Conservation (phyloP, 139 green algal species). For the Chlorella sp. region DNA sequence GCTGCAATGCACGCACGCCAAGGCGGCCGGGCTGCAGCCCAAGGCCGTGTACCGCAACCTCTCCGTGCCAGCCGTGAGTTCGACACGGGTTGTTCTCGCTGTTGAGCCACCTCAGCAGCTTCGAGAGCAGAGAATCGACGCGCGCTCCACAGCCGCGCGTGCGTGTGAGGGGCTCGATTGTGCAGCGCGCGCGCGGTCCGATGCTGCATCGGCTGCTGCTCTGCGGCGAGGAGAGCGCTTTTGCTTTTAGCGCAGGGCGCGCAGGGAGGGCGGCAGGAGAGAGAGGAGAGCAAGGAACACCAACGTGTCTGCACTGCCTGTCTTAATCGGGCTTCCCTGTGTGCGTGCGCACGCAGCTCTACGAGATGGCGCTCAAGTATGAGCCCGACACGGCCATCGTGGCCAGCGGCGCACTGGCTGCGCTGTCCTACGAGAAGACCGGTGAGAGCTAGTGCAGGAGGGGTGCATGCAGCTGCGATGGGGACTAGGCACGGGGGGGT, state of each 20-base stretch:
- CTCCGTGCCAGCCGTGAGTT: slow-evolving; percentile 60
- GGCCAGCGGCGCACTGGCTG: slow-evolving; percentile 65
- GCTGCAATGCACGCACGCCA: too few species aligned
- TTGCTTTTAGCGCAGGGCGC: too few species aligned
- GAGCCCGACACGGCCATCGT: slow-evolving; percentile 68
- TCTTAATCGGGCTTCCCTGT: background rate
- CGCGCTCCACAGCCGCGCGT: too few species aligned
- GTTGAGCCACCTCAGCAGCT: background rate
- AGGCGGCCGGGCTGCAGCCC: slow-evolving; percentile 65
- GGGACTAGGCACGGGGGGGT: too few species aligned
- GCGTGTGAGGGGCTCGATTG: too few species aligned
- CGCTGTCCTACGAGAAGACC: slow-evolving; percentile 43
- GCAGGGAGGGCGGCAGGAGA: slow-evolving; percentile 26
- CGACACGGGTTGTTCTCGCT: background rate
- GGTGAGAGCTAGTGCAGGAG: slow-evolving; percentile 13
- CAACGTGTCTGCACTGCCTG: slow-evolving; percentile 11
- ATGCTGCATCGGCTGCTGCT: background rate
- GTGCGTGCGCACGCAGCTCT: slow-evolving; percentile 8
- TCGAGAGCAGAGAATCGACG: too few species aligned
- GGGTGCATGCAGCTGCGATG: too few species aligned
- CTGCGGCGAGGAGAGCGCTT: too few species aligned
- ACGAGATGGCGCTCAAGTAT: slow-evolving; percentile 37
- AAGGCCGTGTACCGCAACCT: slow-evolving; percentile 63
- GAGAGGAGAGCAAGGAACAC: background rate
- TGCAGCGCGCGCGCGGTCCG: background rate